Percentiles rank a stretch among this genome's conserved stretches.
These are phyloP conservation scores for Globisporangium recalcitrans DNA, from an alignment of 352 stramenopile species.

Conservation along the genomic window DNA sequence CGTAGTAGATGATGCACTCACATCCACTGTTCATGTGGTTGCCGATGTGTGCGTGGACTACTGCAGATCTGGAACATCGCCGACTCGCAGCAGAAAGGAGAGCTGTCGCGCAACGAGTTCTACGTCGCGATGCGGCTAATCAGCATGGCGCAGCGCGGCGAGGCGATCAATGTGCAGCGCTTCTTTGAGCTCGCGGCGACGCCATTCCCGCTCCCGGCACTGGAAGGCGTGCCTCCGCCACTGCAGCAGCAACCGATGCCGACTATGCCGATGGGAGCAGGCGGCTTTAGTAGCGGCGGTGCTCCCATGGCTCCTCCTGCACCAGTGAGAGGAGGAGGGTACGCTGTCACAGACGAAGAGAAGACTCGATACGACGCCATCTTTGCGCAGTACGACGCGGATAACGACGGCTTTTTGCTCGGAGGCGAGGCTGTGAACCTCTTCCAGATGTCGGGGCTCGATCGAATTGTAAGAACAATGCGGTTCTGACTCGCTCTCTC, in stretches of 20 bases:
- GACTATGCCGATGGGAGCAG: conserved; percentile 3
- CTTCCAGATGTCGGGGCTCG: conserved; percentile 92
- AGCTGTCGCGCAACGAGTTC: conserved; percentile 78
- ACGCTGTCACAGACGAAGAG: conserved; percentile 86
- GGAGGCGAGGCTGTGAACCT: conserved; percentile 87
- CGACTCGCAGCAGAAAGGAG: conserved; percentile 59
- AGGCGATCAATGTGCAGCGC: conserved; percentile 54
- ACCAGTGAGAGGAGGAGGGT: conserved; percentile 26
- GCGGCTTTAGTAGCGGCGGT: not conserved
- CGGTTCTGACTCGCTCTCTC: no score
- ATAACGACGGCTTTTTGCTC: conserved; percentile 89
- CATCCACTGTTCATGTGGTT: not conserved
- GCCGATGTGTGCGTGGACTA: not conserved
- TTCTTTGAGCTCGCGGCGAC: conserved; percentile 59
- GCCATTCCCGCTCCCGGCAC: conserved; percentile 49
- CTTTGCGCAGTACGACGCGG: conserved; percentile 90
- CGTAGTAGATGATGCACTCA: not conserved
- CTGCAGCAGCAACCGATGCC: conserved; percentile 8
- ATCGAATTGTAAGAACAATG: conserved; percentile 57
- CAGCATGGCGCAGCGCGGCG: conserved; percentile 74
- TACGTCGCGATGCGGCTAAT: conserved; percentile 86
- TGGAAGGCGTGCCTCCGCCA: conserved; percentile 63
- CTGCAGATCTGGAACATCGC: conserved; percentile 77
- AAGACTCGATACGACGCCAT: conserved; percentile 88
- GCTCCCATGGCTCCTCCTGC: not conserved